Evolutionary conservation across 768 basidiomycete species (phyloP).

Genomic region (Lepiota venenata): DNA sequence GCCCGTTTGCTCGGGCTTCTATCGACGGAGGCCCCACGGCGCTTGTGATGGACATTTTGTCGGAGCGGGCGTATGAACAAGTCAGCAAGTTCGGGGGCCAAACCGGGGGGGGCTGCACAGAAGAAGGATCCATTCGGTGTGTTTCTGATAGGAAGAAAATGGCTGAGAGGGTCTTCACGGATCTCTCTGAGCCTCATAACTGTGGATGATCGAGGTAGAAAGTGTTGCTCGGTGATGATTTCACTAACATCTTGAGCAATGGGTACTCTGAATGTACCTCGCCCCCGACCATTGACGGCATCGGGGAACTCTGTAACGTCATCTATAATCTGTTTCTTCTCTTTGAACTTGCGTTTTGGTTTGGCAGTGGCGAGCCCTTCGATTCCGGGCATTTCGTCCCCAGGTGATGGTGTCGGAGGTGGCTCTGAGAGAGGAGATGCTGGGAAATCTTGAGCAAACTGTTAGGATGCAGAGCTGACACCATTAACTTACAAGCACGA

Average conservation of each 20-base stretch:
- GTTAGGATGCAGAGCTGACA: neutral
- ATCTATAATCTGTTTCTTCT: conserved; percentile 90
- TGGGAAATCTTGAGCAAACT: conserved; percentile 23
- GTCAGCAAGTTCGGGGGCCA: conserved; percentile 77
- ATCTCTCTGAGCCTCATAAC: conserved; percentile 87
- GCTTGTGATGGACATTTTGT: conserved; percentile 48
- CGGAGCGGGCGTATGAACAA: conserved; percentile 80
- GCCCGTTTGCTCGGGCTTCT: conserved; percentile 58
- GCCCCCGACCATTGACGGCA: conserved; percentile 60
- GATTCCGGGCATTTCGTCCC: conserved; percentile 44
- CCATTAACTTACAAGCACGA: conserved; percentile 60
- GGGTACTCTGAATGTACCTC: conserved; percentile 49
- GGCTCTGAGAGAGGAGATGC: conserved; percentile 76
- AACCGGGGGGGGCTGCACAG: conserved; percentile 80
- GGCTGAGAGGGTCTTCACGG: conserved; percentile 75
- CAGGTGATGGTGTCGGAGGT: conserved; percentile 76
- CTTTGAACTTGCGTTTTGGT: conserved; percentile 43
- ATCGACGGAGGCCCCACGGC: conserved; percentile 56
- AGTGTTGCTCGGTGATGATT: conserved; percentile 79
- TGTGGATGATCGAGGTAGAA: conserved; percentile 79
- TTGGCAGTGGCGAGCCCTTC: conserved; percentile 33
- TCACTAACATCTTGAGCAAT: conserved; percentile 56
- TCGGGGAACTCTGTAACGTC: conserved; percentile 81
- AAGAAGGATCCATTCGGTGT: conserved; percentile 73
- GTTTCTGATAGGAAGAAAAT: conserved; percentile 83